Evolutionary conservation across 805 yeast species (phyloP).

Genomic region (Cyberlindnera lachancei): DNA sequence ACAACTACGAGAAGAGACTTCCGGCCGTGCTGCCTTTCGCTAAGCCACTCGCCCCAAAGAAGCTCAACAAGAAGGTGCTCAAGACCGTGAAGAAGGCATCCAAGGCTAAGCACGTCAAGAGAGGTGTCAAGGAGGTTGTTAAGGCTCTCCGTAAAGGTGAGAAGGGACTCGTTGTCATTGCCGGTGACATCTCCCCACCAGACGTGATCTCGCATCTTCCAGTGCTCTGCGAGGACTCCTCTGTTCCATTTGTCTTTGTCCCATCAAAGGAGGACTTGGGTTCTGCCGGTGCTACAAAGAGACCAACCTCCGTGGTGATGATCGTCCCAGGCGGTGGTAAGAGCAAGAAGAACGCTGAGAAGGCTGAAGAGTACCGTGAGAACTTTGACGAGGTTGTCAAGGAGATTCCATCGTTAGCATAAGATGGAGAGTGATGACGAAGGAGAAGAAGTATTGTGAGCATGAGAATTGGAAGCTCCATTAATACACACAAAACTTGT

Average conservation of each 20-base stretch:
- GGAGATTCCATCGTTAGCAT: slow-evolving; percentile 50
- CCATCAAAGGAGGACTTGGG: slow-evolving; percentile 99
- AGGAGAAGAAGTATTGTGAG: neutral
- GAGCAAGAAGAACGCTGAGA: slow-evolving; percentile 60
- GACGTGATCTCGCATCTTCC: slow-evolving; percentile 98
- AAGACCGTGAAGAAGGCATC: slow-evolving; percentile 97
- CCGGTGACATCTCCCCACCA: slow-evolving; percentile 96
- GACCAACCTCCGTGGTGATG: slow-evolving; percentile 98
- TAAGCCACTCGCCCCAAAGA: slow-evolving; percentile 90
- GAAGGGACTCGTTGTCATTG: slow-evolving; percentile 91
- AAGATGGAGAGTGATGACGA: slow-evolving; percentile 1
- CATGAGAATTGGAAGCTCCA: too few species aligned
- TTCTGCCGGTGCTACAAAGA: slow-evolving; percentile 97
- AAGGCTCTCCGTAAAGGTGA: slow-evolving; percentile 97
- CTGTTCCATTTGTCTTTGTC: slow-evolving; percentile 87
- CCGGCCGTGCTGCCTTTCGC: slow-evolving; percentile 92
- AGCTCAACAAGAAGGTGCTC: slow-evolving; percentile 88
- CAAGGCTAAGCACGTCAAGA: slow-evolving; percentile 94
- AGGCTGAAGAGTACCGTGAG: slow-evolving; percentile 86
- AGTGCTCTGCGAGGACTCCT: slow-evolving; percentile 88
- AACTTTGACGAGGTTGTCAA: slow-evolving; percentile 87
- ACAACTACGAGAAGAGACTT: slow-evolving; percentile 87
- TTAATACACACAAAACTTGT: too few species aligned
- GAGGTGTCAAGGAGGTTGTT: slow-evolving; percentile 99
- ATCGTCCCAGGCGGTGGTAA: slow-evolving; percentile 93